Base-by-base conservation (phyloP, 2,329 filamentous ascomycete species). In the Arthrinium puccinioides region DNA sequence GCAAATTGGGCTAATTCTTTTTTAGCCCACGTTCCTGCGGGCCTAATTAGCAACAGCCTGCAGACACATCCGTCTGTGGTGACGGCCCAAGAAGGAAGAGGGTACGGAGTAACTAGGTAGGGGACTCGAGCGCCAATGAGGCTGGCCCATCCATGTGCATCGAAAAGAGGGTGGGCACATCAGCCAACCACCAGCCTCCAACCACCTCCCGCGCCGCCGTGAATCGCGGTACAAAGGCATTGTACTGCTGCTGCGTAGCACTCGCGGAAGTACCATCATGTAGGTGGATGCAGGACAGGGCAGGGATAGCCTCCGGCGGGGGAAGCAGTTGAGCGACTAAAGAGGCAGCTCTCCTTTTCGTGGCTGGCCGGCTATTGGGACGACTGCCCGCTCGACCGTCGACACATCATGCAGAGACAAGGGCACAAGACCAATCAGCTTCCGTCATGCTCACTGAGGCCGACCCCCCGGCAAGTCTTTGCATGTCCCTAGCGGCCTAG, bases 81-180 rank as follows among this genome's bases (percentile, higher is more conserved):
- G 4, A 21, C 19, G 24, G 26, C 18, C 33, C 24, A 28, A 28
- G n/a, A 15, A 19, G 33, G 13, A 19, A 28, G 20, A 19, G 33
- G 43, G 47, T 28, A 49, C 46, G 49, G 51, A 52, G 49, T 44
- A 47, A 43, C 44, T 44, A 45, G 44, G 48, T 44, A 43, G 70
- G 67, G 66, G 67, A 67, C 70, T 68, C 53, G 25, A 53, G 53
- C 53, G 48, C 67, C 66, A 69, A 70, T 69, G 54, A 61, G 54
- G 50, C 47, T 48, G 53, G 53, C 48, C 47, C 44, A 48, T 51
- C 41, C 40, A 49, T 50, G 53, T 51, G 45, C 31, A 41, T 39
- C 46, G 40, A 23, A 36, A 40, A 49, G 43, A 51, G 48, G 50
- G 50, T 49, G 45, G 27, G 26, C 34, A 27, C 40, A 24, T 47